Evolutionary conservation across 192 early-diverging fungal genomes (phyloP), one percentile per base, ranked within the genome.

Genomic region (Geosiphon pyriformis): DNA sequence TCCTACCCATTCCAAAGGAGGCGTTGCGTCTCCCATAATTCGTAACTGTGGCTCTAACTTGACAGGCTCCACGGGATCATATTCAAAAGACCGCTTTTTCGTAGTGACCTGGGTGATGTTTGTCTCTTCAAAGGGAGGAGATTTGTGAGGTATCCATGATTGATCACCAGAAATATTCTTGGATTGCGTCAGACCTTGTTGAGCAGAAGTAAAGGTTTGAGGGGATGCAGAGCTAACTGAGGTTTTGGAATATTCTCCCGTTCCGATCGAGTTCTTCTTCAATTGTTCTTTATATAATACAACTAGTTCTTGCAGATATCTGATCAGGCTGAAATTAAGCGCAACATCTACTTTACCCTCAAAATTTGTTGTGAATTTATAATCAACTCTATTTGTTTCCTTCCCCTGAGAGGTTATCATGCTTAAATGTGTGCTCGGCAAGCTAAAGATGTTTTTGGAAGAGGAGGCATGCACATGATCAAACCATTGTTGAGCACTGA

Each of bases 1-100:
- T 30, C 78, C 78, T 1, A 80, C 61, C 80, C 80, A 81, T 61
- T 81, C 80, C n/a, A 81, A 69, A 37, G 80, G 78, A 8, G 80
- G 80, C 1, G 80, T 81, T 4, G 80, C 80, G 59, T 81, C 80
- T 2, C 74, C 80, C 76, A 81, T 75, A 22, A 73, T 50, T 67
- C 67, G 67, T 53, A 81, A 61, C 34, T 79, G 80, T 22, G 78
- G 78, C 20, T 78, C 64, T n/a, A 81, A 72, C 42, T 74, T 67
- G 18, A 77, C 73, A 6, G 72, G 70, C 34, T 67, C 60, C 27
- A 71, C 52, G 1, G 73, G 61, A 12, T 74, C 46, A 57, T 31
- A 67, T 46, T 47, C 4, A 1, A 57, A n/a, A 1, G 56, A 34
- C 17, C 12, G 10, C 12, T 6, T 30, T 26, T 10, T 59, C 26